These are phyloP conservation scores for Panaeolus cyanescens DNA, from an alignment of 768 basidiomycete genomes.

Conservation along the genomic window DNA sequence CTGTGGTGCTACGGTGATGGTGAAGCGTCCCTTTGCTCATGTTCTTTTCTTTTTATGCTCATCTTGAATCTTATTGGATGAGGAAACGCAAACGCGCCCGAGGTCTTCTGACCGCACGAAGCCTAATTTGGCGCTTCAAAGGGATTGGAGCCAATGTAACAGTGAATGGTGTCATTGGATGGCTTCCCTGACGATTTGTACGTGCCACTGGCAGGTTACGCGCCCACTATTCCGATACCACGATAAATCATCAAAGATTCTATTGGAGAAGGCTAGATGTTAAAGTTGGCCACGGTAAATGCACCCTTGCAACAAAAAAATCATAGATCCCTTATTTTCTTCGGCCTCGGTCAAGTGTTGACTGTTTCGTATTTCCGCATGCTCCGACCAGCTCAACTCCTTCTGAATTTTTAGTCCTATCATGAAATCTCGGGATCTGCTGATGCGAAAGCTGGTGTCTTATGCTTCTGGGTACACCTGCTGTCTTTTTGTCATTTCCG, in stretches of 20 bases:
- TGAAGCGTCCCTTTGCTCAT: no score
- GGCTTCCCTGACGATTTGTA: not conserved
- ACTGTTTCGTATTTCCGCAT: no score
- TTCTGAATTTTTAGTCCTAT: no score
- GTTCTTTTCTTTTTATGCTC: not conserved
- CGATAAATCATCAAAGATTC: not conserved
- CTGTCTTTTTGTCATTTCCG: not conserved
- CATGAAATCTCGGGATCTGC: not conserved
- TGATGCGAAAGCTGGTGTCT: not conserved
- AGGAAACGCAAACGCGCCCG: not conserved
- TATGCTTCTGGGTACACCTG: not conserved
- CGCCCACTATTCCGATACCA: not conserved
- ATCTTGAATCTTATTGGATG: not conserved
- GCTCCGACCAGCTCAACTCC: no score
- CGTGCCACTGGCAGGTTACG: not conserved
- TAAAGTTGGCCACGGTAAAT: no score
- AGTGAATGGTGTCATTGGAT: not conserved
- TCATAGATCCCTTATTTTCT: no score
- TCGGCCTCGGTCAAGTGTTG: no score
- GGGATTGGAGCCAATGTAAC: not conserved
- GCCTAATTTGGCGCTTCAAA: not conserved
- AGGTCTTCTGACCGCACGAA: not conserved
- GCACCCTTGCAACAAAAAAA: no score
- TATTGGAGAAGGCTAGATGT: not conserved
- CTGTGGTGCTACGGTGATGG: no score